Base-by-base conservation (phyloP, 2,329 filamentous ascomycete genomes). In the Diplodia corticola region DNA sequence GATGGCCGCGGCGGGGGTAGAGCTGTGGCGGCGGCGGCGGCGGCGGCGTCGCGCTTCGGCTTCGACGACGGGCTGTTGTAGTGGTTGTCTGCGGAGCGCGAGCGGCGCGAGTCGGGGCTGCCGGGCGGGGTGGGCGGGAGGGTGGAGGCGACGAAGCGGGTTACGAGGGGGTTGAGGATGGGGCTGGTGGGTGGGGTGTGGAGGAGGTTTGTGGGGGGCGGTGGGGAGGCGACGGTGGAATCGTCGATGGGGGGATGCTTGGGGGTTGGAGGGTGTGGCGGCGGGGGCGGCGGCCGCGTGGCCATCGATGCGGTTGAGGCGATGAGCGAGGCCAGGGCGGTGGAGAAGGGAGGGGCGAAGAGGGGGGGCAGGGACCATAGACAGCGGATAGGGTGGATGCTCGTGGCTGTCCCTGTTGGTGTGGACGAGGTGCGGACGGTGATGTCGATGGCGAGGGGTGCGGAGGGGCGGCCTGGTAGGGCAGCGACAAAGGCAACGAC, bases 391-490 rank as follows among this genome's bases (percentile, higher is more conserved):
- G 63, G 63, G 30, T 51, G 35, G n/a, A 57, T 37, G 28, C 53
- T 40, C 15, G 33, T 59, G 7, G 44, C 15, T 6, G 54, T 65
- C n/a, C 63, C 63, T 20, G 63, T 59, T 12, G 35, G n/a, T 5
- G 63, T 59, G 6, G n/a, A 6, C 17, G 13, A 13, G 9, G 63
- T 49, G 40, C 35, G 46, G 28, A 65, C 40, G 53, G 24, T 22
- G 13, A 65, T 51, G 51, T 65, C 44, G 20, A 65, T 28, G 13
- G 40, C 53, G 13, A 65, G 53, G 13, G 53, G 63, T 3, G 44
- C 20, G 15, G 30, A 40, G 30, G 63, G 53, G 7, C 10, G 13
- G 20, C n/a, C 53, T 13, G 53, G 53, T 3, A 65, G 30, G 20
- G 44, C 53, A n/a, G 63, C 63, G 17, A 44, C 53, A 28, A 59